These are phyloP conservation scores for Talaromyces amestolkiae DNA, from an alignment of 2,329 filamentous ascomycete species.

Conservation along the genomic window DNA sequence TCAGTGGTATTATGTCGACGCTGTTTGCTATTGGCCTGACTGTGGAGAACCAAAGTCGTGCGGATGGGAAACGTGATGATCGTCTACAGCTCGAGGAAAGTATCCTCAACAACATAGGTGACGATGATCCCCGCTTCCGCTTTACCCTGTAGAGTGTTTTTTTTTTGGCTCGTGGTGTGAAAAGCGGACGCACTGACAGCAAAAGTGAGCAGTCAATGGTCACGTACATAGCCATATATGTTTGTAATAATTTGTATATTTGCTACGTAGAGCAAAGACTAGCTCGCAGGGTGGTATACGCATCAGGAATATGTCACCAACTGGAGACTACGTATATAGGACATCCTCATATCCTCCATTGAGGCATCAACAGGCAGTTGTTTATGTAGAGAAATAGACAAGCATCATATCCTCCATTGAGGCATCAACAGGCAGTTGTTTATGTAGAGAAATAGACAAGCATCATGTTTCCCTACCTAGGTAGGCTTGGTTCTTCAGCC, in stretches of 20 bases:
- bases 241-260: not conserved
- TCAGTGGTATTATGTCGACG: conserved; percentile 29
- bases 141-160: conserved; percentile 27
- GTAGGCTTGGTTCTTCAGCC: no score
- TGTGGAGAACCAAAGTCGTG: conserved; percentile 32
- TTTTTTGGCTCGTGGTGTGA: not conserved
- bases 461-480: not conserved
- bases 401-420: not conserved
- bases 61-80: conserved; percentile 27
- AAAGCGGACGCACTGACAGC: not conserved
- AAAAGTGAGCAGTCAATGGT: not conserved
- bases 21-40: conserved; percentile 27
- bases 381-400: not conserved
- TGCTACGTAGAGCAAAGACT: not conserved
- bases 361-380: not conserved
- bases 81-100: conserved; percentile 22
- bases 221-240: not conserved
- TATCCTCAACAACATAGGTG: conserved; percentile 31
- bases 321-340: not conserved
- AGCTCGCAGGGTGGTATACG: not conserved
- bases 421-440: not conserved
- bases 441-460: not conserved
- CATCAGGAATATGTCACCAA: not conserved
- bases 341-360: not conserved
- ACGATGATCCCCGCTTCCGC: conserved; percentile 35